phyloP scores from a whole-genome alignment of 139 green algal species.

The Closterium sp. region DNA sequence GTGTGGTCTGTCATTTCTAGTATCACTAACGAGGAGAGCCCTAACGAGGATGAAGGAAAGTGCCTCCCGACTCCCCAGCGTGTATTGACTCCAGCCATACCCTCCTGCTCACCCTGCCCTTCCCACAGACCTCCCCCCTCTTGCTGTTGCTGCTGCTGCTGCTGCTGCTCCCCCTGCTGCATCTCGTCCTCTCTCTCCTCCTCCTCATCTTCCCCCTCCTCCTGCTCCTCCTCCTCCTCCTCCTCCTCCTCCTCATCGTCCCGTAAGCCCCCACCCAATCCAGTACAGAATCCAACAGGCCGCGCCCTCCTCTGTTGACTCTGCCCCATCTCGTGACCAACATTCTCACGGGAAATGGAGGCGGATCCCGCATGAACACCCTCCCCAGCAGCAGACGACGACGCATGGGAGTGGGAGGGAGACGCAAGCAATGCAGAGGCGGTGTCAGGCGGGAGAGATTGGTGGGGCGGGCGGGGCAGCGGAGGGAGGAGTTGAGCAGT shows the following conservation, averaged over 20 bases:
- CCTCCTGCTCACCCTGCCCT: not conserved
- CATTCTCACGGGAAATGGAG: not conserved
- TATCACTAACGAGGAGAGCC: not conserved
- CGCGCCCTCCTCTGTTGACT: not conserved
- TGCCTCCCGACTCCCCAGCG: not conserved
- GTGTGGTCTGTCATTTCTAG: not conserved
- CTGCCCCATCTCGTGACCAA: not conserved
- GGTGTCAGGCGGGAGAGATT: too few species aligned
- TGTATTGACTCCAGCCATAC: not conserved
- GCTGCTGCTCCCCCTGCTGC: not conserved
- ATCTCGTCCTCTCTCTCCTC: not conserved
- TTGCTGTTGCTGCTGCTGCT: not conserved
- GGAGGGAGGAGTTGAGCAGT: not conserved
- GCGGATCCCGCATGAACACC: not conserved
- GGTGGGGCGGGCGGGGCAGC: too few species aligned
- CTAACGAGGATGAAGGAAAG: not conserved
- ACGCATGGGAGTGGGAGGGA: too few species aligned
- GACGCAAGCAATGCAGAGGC: too few species aligned
- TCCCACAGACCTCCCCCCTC: not conserved
- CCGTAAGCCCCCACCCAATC: not conserved
- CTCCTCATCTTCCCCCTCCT: not conserved
- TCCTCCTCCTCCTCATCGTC: not conserved
- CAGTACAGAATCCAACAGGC: not conserved
- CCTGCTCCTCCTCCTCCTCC: not conserved
- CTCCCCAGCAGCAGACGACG: too few species aligned